Conservation (phyloP, 2,329 filamentous ascomycete species). For the Stachybotrys elegans region DNA sequence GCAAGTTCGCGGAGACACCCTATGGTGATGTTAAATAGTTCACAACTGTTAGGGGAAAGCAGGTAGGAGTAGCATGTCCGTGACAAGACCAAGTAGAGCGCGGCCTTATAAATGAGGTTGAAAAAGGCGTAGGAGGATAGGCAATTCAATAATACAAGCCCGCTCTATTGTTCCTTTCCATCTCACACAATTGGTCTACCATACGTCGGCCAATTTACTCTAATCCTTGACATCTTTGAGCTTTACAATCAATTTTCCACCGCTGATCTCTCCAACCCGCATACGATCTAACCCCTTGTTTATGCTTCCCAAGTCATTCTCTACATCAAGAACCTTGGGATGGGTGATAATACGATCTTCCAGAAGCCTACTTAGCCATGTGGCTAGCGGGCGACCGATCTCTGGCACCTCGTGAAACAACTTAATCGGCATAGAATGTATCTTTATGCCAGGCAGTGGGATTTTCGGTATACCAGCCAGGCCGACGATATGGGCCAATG, state of each 20-base stretch:
- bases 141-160: no score
- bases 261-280: constrained; percentile 55
- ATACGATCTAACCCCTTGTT: constrained; percentile 61
- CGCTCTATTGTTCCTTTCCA: no score
- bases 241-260: not conserved
- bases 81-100: no score
- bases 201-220: no score
- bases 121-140: no score
- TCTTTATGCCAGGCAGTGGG: constrained; percentile 33
- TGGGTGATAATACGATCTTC: constrained; percentile 43
- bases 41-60: no score
- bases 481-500: constrained; percentile 53
- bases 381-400: constrained; percentile 54
- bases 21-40: no score
- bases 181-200: no score
- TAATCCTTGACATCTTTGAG: no score
- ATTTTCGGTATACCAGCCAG: constrained; percentile 60
- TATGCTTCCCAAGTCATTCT: constrained; percentile 56
- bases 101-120: no score
- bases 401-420: constrained; percentile 61
- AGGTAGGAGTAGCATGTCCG: no score
- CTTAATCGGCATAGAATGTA: constrained; percentile 67
- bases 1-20: no score
- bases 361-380: constrained; percentile 61
- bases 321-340: constrained; percentile 57